These are phyloP conservation scores for Flammula alnicola DNA, from an alignment of 1,284 basidiomycete genomes.

Conservation along the genomic window DNA sequence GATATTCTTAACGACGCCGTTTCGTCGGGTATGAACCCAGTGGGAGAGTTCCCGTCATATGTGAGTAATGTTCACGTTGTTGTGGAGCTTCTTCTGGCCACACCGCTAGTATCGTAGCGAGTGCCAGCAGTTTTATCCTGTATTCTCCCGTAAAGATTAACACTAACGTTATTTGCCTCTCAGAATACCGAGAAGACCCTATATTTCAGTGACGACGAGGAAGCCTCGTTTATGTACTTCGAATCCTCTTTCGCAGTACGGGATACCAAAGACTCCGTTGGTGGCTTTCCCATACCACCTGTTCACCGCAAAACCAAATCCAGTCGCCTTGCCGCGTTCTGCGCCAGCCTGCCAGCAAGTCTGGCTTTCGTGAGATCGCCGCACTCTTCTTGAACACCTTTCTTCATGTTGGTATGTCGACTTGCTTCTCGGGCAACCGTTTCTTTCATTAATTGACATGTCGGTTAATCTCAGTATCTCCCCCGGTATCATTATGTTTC, in stretches of 20 bases:
- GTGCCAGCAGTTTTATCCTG: slow-evolving; percentile 1
- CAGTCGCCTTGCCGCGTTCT: slow-evolving; percentile 27
- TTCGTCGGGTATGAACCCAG: slow-evolving; percentile 9
- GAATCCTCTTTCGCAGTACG: slow-evolving; percentile 25
- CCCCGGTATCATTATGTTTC: not conserved
- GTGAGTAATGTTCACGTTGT: slow-evolving; percentile 19
- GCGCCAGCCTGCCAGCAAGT: slow-evolving; percentile 27
- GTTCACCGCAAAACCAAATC: slow-evolving; percentile 23
- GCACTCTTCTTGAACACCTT: slow-evolving; percentile 10
- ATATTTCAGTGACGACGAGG: slow-evolving; percentile 22
- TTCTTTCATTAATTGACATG: slow-evolving; percentile 14
- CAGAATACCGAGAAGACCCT: slow-evolving; percentile 23
- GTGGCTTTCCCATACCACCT: slow-evolving; percentile 31
- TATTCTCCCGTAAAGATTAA: slow-evolving; percentile 13
- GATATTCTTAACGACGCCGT: slow-evolving; percentile 15
- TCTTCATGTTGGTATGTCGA: slow-evolving; percentile 22
- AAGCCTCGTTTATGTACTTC: slow-evolving; percentile 28
- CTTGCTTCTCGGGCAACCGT: slow-evolving; percentile 11
- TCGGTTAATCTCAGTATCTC: not conserved
- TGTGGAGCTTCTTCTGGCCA: slow-evolving; percentile 5
- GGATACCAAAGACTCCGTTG: slow-evolving; percentile 31
- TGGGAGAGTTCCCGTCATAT: slow-evolving; percentile 20
- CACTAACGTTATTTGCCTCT: slow-evolving; percentile 11
- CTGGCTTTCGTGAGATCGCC: slow-evolving; percentile 24
- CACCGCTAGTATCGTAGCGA: not conserved